Conservation (phyloP, 164 flowering plant genomes). For the Buxus sempervirens region DNA sequence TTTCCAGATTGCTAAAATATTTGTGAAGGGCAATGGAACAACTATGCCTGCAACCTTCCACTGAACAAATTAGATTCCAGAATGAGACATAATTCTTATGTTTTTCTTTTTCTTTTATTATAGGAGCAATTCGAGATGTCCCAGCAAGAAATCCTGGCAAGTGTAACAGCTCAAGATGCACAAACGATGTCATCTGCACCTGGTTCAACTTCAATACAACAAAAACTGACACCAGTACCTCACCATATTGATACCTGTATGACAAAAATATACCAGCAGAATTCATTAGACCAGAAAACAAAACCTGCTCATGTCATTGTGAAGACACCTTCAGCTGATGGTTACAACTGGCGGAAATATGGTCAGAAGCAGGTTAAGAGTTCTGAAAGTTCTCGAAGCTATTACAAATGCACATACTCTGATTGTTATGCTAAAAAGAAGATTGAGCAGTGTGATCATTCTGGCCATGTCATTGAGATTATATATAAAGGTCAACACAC, state of each 20-base stretch:
- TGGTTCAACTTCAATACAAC: constrained; percentile 28
- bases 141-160: constrained; percentile 31
- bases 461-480: constrained; percentile 52
- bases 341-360: constrained; percentile 93
- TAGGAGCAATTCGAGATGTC: constrained; percentile 35
- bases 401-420: constrained; percentile 67
- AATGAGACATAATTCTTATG: neutral
- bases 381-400: constrained; percentile 73
- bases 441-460: constrained; percentile 51
- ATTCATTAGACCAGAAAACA: constrained; percentile 22
- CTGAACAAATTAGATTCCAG: neutral
- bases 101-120: neutral
- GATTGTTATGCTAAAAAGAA: constrained; percentile 75
- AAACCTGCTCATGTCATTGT: constrained; percentile 21
- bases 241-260: constrained; percentile 14
- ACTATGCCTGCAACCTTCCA: too few relatives aligned
- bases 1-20: too few relatives aligned
- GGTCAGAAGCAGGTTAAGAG: constrained; percentile 92
- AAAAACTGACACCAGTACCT: constrained; percentile 12
- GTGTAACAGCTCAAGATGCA: constrained; percentile 27
- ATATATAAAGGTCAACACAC: constrained; percentile 68
- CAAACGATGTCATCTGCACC: constrained; percentile 32
- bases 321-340: constrained; percentile 56
- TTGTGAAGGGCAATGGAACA: too few relatives aligned
- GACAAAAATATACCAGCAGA: constrained; percentile 24